phyloP scores from a whole-genome alignment of 73 alveolate genomes.

The Paramecium primaurelia region DNA sequence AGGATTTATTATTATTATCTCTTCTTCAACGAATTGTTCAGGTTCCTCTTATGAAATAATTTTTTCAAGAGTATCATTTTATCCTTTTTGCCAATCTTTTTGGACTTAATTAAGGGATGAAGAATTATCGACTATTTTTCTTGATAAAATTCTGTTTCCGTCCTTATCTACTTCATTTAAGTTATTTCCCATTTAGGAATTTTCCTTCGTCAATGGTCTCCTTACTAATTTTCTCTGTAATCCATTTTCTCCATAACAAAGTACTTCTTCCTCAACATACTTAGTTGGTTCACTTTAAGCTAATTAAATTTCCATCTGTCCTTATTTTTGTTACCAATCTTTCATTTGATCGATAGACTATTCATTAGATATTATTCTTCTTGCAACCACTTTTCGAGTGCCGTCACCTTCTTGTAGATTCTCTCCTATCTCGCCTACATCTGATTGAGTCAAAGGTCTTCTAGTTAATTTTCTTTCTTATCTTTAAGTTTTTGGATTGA shows the following conservation, averaged over 20 bases:
- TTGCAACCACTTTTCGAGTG: not conserved
- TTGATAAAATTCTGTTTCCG: not conserved
- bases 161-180: not conserved
- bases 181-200: not conserved
- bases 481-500: not conserved
- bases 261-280: not conserved
- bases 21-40: not conserved
- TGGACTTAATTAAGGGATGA: not conserved
- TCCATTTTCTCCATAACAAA: constrained; percentile 21
- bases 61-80: not conserved
- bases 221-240: not conserved
- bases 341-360: not conserved
- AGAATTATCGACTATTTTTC: not conserved
- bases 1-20: not conserved
- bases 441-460: not conserved
- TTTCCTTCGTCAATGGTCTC: not conserved
- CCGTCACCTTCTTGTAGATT: not conserved
- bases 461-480: not conserved
- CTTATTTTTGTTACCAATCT: not conserved
- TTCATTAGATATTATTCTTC: not conserved
- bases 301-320: not conserved
- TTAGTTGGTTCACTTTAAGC: not conserved
- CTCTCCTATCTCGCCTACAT: not conserved
- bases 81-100: not conserved
- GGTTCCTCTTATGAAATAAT: not conserved